Conservation (phyloP, 202 grass and related monocot species). For the Zizania palustris region DNA sequence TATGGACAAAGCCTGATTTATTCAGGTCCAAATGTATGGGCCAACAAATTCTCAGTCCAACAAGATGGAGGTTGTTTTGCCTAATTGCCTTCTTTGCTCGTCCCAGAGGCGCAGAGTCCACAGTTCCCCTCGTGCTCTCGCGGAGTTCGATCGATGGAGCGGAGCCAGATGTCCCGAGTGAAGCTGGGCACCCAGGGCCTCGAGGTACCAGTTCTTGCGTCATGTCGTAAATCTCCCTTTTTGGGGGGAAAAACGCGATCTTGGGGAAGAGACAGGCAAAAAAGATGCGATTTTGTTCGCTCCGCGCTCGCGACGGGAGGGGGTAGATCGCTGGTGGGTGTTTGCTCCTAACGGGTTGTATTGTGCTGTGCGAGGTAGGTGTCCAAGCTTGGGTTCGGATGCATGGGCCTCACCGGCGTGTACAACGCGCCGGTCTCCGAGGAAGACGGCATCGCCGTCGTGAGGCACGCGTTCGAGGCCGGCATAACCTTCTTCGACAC, state of each 20-base stretch:
- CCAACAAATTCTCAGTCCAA: no score
- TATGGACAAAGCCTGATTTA: no score
- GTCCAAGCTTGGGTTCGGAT: slow-evolving; percentile 81
- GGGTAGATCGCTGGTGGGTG: not conserved
- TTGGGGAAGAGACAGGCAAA: not conserved
- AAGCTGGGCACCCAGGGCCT: slow-evolving; percentile 65
- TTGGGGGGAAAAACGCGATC: not conserved
- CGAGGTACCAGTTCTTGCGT: slow-evolving; percentile 45
- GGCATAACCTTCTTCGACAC: slow-evolving; percentile 90
- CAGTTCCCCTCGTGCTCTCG: not conserved
- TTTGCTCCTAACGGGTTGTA: not conserved
- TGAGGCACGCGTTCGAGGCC: slow-evolving; percentile 57
- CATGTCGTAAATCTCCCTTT: not conserved
- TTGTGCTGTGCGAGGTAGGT: slow-evolving; percentile 43
- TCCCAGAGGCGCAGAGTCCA: not conserved
- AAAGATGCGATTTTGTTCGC: not conserved
- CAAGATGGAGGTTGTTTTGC: no score
- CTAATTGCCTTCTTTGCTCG: not conserved
- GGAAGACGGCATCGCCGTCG: slow-evolving; percentile 51
- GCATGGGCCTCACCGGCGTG: slow-evolving; percentile 72
- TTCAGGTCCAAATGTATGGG: no score
- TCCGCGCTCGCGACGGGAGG: not conserved
- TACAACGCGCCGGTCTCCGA: slow-evolving; percentile 59
- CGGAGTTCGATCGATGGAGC: slow-evolving; percentile 39
- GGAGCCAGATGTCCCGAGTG: slow-evolving; percentile 46